Base-by-base conservation (phyloP, 305 asterid genomes). In the Fraxinus albicans region DNA sequence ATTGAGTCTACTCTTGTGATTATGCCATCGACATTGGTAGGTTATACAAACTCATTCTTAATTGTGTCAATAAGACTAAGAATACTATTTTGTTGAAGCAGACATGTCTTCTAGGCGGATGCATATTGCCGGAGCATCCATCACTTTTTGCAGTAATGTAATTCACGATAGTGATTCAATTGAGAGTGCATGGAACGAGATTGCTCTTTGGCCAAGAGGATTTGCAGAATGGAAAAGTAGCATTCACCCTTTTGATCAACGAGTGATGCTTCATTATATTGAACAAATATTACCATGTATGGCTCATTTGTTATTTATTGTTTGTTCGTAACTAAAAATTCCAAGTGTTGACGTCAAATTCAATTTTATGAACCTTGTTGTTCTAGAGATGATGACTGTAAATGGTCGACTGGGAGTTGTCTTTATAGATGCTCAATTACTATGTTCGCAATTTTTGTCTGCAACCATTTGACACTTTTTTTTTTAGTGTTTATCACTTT, bases 141-240 rank as follows among this genome's bases (percentile, higher is more conserved):
- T 33, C 6, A 13, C 27, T 10, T 58, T 58, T 80, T 33, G 87
- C 88, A 95, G 99, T 93, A 96, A 96, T 29, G 92, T 96, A 47
- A 96, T 96, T 84, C 98, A 96, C 19, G 97, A 97, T 9, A 94
- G 98, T 79, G 99, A 95, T 83, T 89, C 95, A 0, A 97, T 95
- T 31, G 98, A 93, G 93, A 96, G 97, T 70, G 98, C 88, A 8
- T 89, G 0, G 27, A 25, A 25, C 27, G 27, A 25, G 27, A 25
- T 25, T 25, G 27, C 27, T 25, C 27, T 25, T 25, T 25, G 88
- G 82, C 90, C 97, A 96, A 0, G 98, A 73, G 97, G 98, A 23
- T 44, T 91, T 79, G 90, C 94, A 0, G 93, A 92, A 81, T 96
- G 98, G 98, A 88, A 90, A 90, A 93, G 97, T 91, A 86, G 91